Percentiles rank a stretch among this genome's conserved stretches.
Evolutionary conservation across 1,284 basidiomycete species (phyloP).

Genomic region (Cryptococcus depauperatus): DNA sequence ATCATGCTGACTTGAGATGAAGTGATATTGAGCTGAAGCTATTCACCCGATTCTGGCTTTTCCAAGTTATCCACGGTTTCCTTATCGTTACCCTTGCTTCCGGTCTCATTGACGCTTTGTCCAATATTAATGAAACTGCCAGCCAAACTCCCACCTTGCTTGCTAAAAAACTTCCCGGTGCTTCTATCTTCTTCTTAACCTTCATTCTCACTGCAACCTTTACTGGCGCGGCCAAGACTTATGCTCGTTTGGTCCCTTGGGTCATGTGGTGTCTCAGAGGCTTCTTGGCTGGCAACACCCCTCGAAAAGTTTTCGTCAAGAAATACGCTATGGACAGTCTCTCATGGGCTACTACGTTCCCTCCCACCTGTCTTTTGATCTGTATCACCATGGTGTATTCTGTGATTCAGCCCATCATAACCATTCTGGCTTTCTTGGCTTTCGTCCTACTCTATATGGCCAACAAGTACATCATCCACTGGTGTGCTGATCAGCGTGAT

Average conservation of each 20-base stretch:
- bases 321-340: constrained; percentile 36
- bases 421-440: constrained; percentile 33
- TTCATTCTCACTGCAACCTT: constrained; percentile 52
- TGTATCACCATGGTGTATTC: constrained; percentile 44
- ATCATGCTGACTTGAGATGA: constrained; percentile 50
- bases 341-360: constrained; percentile 36
- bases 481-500: constrained; percentile 43
- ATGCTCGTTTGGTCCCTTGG: constrained; percentile 68
- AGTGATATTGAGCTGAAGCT: constrained; percentile 80
- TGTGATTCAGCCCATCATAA: constrained; percentile 44
- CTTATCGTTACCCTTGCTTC: constrained; percentile 73
- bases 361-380: constrained; percentile 36
- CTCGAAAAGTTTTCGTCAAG: constrained; percentile 51
- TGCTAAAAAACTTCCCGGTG: constrained; percentile 66
- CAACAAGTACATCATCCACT: constrained; percentile 44
- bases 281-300: constrained; percentile 76
- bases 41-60: constrained; percentile 86
- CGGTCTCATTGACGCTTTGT: constrained; percentile 66
- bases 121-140: constrained; percentile 55
- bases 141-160: constrained; percentile 56
- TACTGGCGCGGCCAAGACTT: constrained; percentile 64
- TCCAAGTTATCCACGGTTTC: constrained; percentile 88
- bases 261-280: constrained; percentile 79
- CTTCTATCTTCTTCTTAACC: constrained; percentile 91
- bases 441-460: constrained; percentile 39